A percentile compares a stretch with the other conserved stretches of the same genome.
phyloP scores from a whole-genome alignment of 139 green algal species.

The Micromonas commoda region DNA sequence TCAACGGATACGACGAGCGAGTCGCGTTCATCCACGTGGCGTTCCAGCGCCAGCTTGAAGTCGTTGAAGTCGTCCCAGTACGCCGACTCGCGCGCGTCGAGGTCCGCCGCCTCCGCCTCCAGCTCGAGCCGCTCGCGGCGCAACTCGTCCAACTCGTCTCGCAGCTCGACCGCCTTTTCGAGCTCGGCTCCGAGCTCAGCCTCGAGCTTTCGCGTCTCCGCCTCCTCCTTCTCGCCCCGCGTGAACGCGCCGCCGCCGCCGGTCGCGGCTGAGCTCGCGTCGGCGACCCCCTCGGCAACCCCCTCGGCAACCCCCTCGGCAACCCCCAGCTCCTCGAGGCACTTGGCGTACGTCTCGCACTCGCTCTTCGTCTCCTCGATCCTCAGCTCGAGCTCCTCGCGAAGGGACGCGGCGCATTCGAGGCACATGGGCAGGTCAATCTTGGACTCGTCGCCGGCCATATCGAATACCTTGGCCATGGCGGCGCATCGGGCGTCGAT shows the following conservation, averaged over 20 bases:
- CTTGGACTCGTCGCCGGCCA: conserved; percentile 22
- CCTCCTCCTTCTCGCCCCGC: conserved; percentile 20
- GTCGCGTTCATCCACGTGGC: conserved; percentile 66
- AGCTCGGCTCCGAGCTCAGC: conserved; percentile 21
- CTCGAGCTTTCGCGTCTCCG: conserved; percentile 27
- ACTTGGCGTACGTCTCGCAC: conserved; percentile 13
- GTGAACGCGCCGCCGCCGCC: not conserved
- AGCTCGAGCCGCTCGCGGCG: conserved; percentile 44
- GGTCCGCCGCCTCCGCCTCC: conserved; percentile 30
- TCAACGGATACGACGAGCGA: conserved; percentile 51
- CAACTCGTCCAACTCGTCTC: conserved; percentile 28
- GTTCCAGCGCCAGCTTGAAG: conserved; percentile 52
- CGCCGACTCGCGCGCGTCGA: conserved; percentile 31
- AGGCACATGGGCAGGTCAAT: conserved; percentile 77
- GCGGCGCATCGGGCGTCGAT: not conserved
- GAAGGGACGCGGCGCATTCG: conserved; percentile 68
- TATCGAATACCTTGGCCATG: conserved; percentile 19
- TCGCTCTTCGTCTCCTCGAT: conserved; percentile 13
- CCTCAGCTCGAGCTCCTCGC: conserved; percentile 60
- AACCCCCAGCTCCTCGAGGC: conserved; percentile 16
- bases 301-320: not conserved
- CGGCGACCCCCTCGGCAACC: not conserved
- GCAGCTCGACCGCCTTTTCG: not conserved
- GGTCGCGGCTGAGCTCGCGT: not conserved
- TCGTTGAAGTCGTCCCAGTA: conserved; percentile 83